These are phyloP conservation scores for Themeda triandra DNA, from an alignment of 176 grass and related monocot species.

Conservation along the genomic window DNA sequence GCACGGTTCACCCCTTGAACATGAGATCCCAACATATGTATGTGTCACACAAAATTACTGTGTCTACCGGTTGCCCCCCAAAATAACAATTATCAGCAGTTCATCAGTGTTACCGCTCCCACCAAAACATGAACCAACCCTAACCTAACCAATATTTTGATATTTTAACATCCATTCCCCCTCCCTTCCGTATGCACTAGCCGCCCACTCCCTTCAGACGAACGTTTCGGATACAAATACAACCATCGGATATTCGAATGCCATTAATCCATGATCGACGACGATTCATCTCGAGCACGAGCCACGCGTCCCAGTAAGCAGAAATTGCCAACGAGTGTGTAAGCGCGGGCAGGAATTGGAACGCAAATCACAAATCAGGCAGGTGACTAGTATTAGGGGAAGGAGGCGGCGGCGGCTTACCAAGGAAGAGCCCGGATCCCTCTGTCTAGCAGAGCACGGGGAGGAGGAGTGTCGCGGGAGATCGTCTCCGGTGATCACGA, in stretches of 20 bases:
- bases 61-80: neutral
- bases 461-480: neutral
- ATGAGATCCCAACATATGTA: neutral
- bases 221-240: neutral
- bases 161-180: neutral
- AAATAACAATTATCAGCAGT: neutral
- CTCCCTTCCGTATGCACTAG: neutral
- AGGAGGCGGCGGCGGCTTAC: neutral
- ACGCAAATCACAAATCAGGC: constrained; percentile 25
- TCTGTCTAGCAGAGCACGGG: neutral
- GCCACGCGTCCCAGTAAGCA: neutral
- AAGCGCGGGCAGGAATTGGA: neutral
- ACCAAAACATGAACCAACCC: neutral
- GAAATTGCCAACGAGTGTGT: neutral
- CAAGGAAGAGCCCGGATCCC: constrained; percentile 4
- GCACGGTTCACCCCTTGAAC: neutral
- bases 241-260: neutral
- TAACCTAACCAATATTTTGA: neutral
- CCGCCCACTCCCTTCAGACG: too few species aligned
- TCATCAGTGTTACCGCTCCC: neutral
- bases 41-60: neutral
- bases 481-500: neutral
- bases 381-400: neutral
- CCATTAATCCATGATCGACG: neutral
- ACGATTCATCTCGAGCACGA: neutral